Conservation (phyloP, 2,329 filamentous ascomycete genomes). For the Xylaria sp. region DNA sequence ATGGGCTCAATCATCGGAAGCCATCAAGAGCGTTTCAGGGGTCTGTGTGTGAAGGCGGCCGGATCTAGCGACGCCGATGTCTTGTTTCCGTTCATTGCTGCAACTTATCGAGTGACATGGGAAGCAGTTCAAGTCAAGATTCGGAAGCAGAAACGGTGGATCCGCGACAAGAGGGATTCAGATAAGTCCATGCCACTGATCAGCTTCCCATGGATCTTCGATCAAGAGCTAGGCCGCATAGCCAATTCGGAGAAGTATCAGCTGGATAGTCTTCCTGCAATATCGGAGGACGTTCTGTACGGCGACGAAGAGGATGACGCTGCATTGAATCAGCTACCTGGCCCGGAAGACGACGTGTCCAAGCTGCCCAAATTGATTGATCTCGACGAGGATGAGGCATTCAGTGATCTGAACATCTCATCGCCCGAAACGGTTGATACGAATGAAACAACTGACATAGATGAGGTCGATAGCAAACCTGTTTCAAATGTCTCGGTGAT, state of each 20-base stretch:
- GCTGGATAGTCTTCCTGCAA: constrained; percentile 20
- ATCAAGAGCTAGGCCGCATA: constrained; percentile 63
- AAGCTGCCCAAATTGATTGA: constrained; percentile 22
- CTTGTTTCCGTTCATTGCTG: constrained; percentile 69
- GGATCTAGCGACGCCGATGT: constrained; percentile 52
- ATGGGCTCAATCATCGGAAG: constrained; percentile 62
- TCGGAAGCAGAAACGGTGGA: constrained; percentile 35
- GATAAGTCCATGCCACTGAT: constrained; percentile 66
- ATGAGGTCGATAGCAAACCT: too few species aligned
- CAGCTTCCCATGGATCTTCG: constrained; percentile 91
- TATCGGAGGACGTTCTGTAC: constrained; percentile 9
- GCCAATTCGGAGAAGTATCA: constrained; percentile 44
- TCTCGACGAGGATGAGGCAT: constrained; percentile 31
- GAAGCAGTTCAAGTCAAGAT: constrained; percentile 60
- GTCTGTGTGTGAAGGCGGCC: constrained; percentile 59
- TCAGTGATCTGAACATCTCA: not conserved
- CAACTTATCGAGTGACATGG: constrained; percentile 81
- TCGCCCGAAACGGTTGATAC: constrained; percentile 2
- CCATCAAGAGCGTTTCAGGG: constrained; percentile 64
- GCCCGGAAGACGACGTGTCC: constrained; percentile 14
- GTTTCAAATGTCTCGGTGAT: too few species aligned
- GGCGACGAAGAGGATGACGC: constrained; percentile 16
- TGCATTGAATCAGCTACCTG: constrained; percentile 22
- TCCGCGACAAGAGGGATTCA: constrained; percentile 34
- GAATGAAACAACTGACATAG: not conserved